Evolutionary conservation across 345 rosid species (phyloP).

Genomic region (Eucalyptus dawsonii): DNA sequence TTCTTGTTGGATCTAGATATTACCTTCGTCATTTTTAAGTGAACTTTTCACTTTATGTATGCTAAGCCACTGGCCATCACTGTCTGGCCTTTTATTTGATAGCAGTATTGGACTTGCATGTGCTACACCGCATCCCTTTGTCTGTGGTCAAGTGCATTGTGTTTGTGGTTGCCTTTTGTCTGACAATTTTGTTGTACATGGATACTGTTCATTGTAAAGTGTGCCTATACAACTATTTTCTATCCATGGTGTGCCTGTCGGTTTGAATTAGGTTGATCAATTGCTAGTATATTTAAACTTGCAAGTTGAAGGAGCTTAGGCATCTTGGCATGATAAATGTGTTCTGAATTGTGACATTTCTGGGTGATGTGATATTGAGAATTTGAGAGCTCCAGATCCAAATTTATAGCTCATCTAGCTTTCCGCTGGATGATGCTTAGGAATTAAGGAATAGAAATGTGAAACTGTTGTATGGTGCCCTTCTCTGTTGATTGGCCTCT

Average conservation of each 20-base stretch:
- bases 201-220: neutral
- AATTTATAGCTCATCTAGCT: neutral
- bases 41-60: neutral
- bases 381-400: neutral
- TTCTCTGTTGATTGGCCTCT: neutral
- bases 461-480: neutral
- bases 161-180: neutral
- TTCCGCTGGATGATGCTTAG: neutral
- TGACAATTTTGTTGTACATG: neutral
- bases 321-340: neutral
- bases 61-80: neutral
- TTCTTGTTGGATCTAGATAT: neutral
- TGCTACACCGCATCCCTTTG: neutral
- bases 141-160: neutral
- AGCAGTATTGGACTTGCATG: neutral
- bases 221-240: neutral
- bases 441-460: neutral
- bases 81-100: neutral
- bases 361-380: neutral
- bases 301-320: neutral
- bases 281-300: neutral
- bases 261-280: neutral
- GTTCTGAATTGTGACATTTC: neutral
- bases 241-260: neutral
- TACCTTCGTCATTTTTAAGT: neutral